Evolutionary conservation across 2,329 filamentous ascomycete species (phyloP), one percentile per base, ranked within the genome.

Genomic region (Spiromastix sp.): DNA sequence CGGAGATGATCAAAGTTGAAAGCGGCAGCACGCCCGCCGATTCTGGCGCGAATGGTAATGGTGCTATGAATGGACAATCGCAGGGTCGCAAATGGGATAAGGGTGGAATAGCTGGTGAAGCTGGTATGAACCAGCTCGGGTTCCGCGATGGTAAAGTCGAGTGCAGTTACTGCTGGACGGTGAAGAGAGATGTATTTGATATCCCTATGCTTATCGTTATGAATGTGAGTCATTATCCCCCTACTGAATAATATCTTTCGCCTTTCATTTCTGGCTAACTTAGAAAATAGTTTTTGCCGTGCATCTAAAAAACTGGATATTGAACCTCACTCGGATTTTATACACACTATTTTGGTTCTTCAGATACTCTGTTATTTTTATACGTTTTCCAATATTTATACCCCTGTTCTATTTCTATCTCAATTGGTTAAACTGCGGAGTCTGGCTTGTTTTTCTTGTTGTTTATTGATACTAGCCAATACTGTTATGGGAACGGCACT

Each of bases 161-260:
- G 55, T 95, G 87, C 65, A 86, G 83, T 50, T 94, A 93, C 63
- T 93, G 85, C 65, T 96, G 89, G 87, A 89, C 85, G 44, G 87
- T 96, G 43, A 94, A 94, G 65, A 73, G 89, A 44, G 91, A 98
- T 59, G 85, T 91, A 26, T 96, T 96, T 64, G 89, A 96, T 64
- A 94, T 96, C 60, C 91, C 91, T 15, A 94, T 95, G 85, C 71
- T 96, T 65, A 93, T 96, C 59, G 84, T 95, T 53, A 89, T 96
- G 68, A 95, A 95, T 66, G 91, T 95, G 60, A 80, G 87, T 79
- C 6, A 36, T 17, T 13, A 17, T 21, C 35, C 28, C n/a, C 29
- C 18, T 15, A n/a, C n/a, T n/a, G n/a, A 24, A 4, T 22, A 26
- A 15, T 38, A 21, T 26, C 12, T 15, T 8, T 17, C n/a, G 21